phyloP scores from a whole-genome alignment of 2,329 filamentous ascomycete species.

The Keithomyces neogunnii region DNA sequence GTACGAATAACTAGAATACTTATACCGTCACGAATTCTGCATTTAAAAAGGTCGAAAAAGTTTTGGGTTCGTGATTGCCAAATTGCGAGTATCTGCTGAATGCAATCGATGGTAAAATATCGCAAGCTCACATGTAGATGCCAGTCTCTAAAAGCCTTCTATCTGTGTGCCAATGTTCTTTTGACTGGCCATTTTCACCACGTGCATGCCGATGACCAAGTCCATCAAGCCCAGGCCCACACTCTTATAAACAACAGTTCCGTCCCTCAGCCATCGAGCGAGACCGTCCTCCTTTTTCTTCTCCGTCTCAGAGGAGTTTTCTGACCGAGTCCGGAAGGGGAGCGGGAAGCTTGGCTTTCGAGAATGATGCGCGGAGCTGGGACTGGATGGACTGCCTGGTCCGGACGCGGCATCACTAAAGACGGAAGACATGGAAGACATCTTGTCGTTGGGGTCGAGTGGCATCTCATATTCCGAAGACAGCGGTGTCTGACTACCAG shows the following conservation, averaged over 20 bases:
- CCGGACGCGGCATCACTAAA: constrained; percentile 21
- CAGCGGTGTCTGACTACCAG: constrained; percentile 17
- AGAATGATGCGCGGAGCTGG: constrained; percentile 16
- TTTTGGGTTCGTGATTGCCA: neutral
- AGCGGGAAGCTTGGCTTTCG: constrained; percentile 24
- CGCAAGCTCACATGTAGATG: neutral
- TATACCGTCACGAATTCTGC: constrained; percentile 2
- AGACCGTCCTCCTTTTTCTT: constrained; percentile 41
- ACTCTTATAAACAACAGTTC: constrained; percentile 62
- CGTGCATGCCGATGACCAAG: constrained; percentile 49
- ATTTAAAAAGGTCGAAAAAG: neutral
- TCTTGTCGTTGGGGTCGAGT: constrained; percentile 23
- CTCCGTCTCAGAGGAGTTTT: constrained; percentile 25
- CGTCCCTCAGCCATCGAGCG: constrained; percentile 47
- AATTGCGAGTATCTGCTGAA: neutral
- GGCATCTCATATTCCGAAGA: constrained; percentile 7
- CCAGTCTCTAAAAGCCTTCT: constrained; percentile 16
- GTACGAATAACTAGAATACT: constrained; percentile 15
- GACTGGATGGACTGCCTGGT: constrained; percentile 23
- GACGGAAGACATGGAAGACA: constrained; percentile 33
- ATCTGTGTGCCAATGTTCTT: constrained; percentile 47
- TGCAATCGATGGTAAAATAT: neutral
- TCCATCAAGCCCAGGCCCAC: constrained; percentile 62
- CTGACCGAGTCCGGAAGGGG: constrained; percentile 21
- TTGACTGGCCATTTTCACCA: constrained; percentile 46